Evolutionary conservation across 352 stramenopile species (phyloP), one percentile per base, ranked within the genome.

Genomic region (Globisporangium middletonii): DNA sequence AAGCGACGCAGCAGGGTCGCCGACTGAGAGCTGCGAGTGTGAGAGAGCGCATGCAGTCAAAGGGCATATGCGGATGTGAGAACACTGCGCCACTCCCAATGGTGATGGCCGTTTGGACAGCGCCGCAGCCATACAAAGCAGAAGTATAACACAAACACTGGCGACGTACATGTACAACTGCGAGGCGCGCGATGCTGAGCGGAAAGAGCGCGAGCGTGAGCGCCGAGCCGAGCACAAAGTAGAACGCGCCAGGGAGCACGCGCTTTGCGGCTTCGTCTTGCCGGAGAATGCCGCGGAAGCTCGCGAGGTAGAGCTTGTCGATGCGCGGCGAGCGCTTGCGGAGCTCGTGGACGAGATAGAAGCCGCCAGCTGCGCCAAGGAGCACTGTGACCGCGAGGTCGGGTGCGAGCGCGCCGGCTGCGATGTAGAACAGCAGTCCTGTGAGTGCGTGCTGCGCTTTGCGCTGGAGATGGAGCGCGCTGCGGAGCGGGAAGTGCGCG

Each of bases 191-290:
- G 18, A 85, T 53, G 33, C 58, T 57, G 35, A 55, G 51, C 5
- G 73, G 68, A 52, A 75, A 83, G 11, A 83, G 8, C 18, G 53
- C 58, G 2, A 83, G 59, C 15, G 71, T 73, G 12, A 71, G 60
- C 28, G 64, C 71, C 4, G 65, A 74, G 27, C 77, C 77, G 18
- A 85, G 56, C 13, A 88, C 55, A 63, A 88, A 88, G 62, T 83
- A 88, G 56, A 75, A 85, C 13, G 75, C 75, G 12, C 75, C 75
- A 0, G 77, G 77, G n/a, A 88, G 23, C 4, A 63, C 67, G 0
- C 57, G 35, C 52, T 62, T 58, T 4, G 61, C 54, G 15, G 81
- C 64, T 53, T 88, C 77, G 45, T 79, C 52, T n/a, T 64, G 65
- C 15, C 77, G 71, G 50, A 88, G 43, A 26, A 88, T 73, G 38